Base-by-base conservation (phyloP, 192 early-diverging fungal species). In the Cladochytrium replicatum region DNA sequence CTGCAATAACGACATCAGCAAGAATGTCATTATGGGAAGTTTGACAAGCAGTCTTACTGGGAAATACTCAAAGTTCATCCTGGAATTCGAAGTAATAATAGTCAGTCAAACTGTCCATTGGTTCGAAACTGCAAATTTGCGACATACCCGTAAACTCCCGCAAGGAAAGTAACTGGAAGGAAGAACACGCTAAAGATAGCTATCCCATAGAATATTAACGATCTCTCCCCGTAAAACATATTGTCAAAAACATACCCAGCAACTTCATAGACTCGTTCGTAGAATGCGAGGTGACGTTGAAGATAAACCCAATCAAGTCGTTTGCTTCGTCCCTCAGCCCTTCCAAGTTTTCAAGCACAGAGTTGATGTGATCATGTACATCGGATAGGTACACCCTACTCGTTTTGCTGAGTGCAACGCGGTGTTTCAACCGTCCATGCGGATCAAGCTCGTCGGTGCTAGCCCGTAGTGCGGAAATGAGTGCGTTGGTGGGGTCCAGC, bases 121-220 rank as follows among this genome's bases (percentile, higher is more conserved):
- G 11, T 32, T 19, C 6, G 11, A 21, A 48, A n/a, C n/a, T n/a
- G n/a, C 6, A 19, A 22, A 42, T 11, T 24, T 11, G 7, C 0
- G 23, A 46, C 21, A 19, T 7, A 24, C 13, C 23, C 49, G 24
- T 60, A 72, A 60, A 52, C 64, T 48, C 74, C 74, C 21, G 72
- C 72, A 23, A 77, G 29, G 40, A 77, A 77, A 6, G 72, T 74
- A 25, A 77, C 74, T 6, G 74, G 74, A 1, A 75, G 52, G 26
- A 77, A 77, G 32, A 77, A 47, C n/a, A n/a, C n/a, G n/a, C n/a
- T n/a, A n/a, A n/a, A n/a, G n/a, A n/a, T n/a, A n/a, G n/a, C n/a
- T n/a, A n/a, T n/a, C n/a, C n/a, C n/a, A n/a, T n/a, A n/a, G n/a
- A n/a, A n/a, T n/a, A n/a, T n/a, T n/a, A n/a, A n/a, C n/a, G n/a